A percentile compares a stretch with the other conserved stretches of the same genome.
Evolutionary conservation across 306 rosid species (phyloP).

Genomic region (Argentina anserina): DNA sequence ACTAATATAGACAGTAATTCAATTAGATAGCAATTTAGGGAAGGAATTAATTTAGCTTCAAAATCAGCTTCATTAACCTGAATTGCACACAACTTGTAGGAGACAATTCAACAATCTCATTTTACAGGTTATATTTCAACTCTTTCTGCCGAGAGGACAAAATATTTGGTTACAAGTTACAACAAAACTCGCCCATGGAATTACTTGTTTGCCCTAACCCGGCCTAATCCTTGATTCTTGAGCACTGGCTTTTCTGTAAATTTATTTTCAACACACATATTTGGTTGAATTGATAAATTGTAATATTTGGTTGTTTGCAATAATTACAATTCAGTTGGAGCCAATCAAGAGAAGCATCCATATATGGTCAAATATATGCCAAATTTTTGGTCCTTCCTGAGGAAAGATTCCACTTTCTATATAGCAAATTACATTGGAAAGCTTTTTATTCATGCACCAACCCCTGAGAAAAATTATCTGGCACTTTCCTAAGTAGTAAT

Average conservation of each 20-base stretch:
- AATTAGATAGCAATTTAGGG: conserved; percentile 25
- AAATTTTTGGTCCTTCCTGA: neutral
- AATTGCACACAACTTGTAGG: conserved; percentile 3
- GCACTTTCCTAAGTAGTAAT: neutral
- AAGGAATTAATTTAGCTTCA: conserved; percentile 19
- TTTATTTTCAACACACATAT: neutral
- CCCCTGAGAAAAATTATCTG: neutral
- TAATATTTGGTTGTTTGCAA: neutral
- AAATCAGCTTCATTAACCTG: conserved; percentile 9
- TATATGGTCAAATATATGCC: conserved; percentile 6
- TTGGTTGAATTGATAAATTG: neutral
- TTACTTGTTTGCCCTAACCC: conserved; percentile 18
- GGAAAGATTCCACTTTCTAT: neutral
- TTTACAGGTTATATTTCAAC: conserved; percentile 21
- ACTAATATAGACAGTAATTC: neutral
- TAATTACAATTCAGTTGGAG: conserved; percentile 3
- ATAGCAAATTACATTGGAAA: neutral
- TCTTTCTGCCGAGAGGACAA: conserved; percentile 17
- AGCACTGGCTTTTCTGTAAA: neutral
- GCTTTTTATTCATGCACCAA: neutral
- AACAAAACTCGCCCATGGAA: neutral
- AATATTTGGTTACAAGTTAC: conserved; percentile 8
- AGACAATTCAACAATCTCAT: no score
- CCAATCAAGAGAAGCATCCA: neutral
- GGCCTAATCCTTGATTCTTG: neutral